Percentiles rank a stretch among this genome's conserved stretches.
Evolutionary conservation across 805 yeast genomes (phyloP).

Genomic region (Lachancea nothofagi): DNA sequence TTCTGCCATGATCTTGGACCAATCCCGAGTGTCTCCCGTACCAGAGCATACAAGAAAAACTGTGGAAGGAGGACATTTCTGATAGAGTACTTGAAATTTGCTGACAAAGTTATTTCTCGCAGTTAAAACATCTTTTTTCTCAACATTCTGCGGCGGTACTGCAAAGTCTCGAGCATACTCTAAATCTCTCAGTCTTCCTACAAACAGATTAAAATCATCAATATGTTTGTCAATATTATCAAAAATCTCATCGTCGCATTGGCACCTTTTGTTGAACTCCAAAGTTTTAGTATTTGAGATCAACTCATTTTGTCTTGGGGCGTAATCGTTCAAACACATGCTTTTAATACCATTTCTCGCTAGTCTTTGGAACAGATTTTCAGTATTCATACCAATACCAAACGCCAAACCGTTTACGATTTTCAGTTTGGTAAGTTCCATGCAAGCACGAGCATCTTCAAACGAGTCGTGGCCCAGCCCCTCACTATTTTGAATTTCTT

Average conservation of each 20-base stretch:
- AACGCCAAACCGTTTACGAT: conserved; percentile 57
- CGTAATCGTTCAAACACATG: conserved; percentile 34
- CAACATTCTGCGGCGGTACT: conserved; percentile 20
- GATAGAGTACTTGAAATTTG: conserved; percentile 45
- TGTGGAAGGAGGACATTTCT: conserved; percentile 51
- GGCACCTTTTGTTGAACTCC: conserved; percentile 39
- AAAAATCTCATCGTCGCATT: conserved; percentile 56
- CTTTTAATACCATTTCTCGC: conserved; percentile 25
- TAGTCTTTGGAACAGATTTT: conserved; percentile 39
- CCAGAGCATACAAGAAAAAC: conserved; percentile 58
- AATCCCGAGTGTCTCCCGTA: conserved; percentile 50
- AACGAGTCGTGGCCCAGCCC: conserved; percentile 72
- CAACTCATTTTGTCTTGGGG: conserved; percentile 22
- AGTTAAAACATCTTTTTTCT: conserved; percentile 9
- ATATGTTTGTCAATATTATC: conserved; percentile 37
- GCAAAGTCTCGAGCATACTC: conserved; percentile 40
- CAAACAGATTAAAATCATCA: conserved; percentile 41
- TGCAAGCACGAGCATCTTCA: conserved; percentile 78
- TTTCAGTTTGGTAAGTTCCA: conserved; percentile 69
- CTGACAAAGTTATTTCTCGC: conserved; percentile 35
- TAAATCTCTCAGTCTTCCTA: conserved; percentile 54
- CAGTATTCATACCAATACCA: conserved; percentile 48
- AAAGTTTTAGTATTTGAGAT: conserved; percentile 25
- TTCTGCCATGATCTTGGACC: conserved; percentile 34
- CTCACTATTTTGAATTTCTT: conserved; percentile 62